Evolutionary conservation across 306 rosid genomes (phyloP), one percentile per base, ranked within the genome.

Genomic region (Vigna mungo): DNA sequence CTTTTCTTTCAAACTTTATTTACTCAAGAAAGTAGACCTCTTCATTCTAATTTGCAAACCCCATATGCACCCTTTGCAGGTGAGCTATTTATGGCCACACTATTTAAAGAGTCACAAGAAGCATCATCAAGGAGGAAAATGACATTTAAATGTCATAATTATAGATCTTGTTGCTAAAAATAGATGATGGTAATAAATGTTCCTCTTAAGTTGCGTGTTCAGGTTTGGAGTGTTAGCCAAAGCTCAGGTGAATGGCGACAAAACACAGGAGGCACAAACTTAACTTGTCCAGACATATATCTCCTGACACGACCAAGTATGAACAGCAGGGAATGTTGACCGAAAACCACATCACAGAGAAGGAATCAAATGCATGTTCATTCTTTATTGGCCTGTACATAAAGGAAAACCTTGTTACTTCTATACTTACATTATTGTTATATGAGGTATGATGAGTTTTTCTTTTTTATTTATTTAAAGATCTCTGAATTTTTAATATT

Each of bases 291-390:
- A 21, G 17, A 67, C 76, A 48, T 18, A 76, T 47, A 56, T 77
- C 73, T 72, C 59, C 56, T 36, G 66, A 52, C 79, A 71, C 70
- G 54, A 23, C 65, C 54, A 25, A 41, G 27, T 56, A 56, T 67
- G 63, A 66, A 16, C 71, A 62, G 52, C 60, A 62, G 72, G 18
- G 53, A 63, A 75, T 66, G 72, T 63, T 71, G 80, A 75, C 47
- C n/a, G 23, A 27, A 39, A 17, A 64, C 16, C 23, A 36, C 48
- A 83, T n/a, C 70, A 15, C 15, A 62, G 2, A 27, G 47, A 63
- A 72, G 49, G 76, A 65, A 71, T 47, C 34, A 70, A 44, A 32
- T 69, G 67, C 58, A 36, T 5, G 27, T 10, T 8, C 53, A 15
- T 64, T 72, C 48, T 61, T 54, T 52, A 64, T 39, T 79, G 55